Base-by-base conservation (phyloP, 257 asterid species). In the Euphrasia confusa region DNA sequence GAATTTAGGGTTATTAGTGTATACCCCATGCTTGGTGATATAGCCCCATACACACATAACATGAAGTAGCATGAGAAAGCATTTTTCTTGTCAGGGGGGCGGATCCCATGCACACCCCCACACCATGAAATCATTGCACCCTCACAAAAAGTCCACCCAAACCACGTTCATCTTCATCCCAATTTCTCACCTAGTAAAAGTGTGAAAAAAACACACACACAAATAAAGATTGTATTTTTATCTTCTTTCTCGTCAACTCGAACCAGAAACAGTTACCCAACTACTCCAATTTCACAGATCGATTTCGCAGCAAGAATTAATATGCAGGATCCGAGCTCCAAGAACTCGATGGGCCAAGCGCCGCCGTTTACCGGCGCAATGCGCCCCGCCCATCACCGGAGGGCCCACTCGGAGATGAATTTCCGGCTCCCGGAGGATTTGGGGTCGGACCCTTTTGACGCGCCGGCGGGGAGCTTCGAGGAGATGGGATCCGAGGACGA, bases 401-500 rank as follows among this genome's bases (percentile, higher is more conserved):
- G 99, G 69, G 96, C 99, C 63, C 99, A 87, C 54, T 92, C 99
- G 0, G 99, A 92, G 74, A 84, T 89, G 53, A 89, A 83, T 73
- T 92, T 77, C 80, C 80, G 95, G 21, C 76, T 92, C 15, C 95
- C 96, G 57, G 93, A 88, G 76, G 95, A 91, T 59, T 65, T 92
- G 81, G 89, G 14, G 0, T 65, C 94, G 12, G 94, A 88, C 78
- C 82, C 80, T 0, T 80, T 88, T 44, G 95, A 79, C 59, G 87
- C 73, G 11, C 77, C 88, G 1, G 81, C 72, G 0, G 87, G 86
- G 7, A 80, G 83, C 61, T 85, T 92, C 61, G 97, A 89, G 42
- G 99, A 92, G 80, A 82, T 84, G 65, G 96, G 95, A 81, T 92
- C 97, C 53, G 99, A 89, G 78, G 99, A 92, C 39, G 95, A 92